These are phyloP conservation scores for Suhomyces terraborum DNA, from an alignment of 1,139 yeast species.

Conservation along the genomic window DNA sequence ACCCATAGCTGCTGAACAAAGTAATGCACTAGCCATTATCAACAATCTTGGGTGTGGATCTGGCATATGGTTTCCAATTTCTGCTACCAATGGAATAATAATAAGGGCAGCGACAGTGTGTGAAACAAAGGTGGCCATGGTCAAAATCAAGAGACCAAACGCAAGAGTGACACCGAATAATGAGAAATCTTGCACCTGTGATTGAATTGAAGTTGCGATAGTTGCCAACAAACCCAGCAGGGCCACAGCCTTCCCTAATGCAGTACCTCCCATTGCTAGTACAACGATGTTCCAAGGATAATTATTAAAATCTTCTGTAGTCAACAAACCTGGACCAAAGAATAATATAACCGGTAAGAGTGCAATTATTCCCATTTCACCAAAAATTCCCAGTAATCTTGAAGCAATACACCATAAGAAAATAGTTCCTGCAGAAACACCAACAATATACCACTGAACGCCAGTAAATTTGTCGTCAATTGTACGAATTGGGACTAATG, in stretches of 20 bases:
- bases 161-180: conserved; percentile 63
- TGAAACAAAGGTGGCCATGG: conserved; percentile 72
- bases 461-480: conserved; percentile 60
- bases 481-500: conserved; percentile 54
- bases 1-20: conserved; percentile 79
- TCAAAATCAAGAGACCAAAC: conserved; percentile 65
- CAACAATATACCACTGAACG: conserved; percentile 65
- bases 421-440: conserved; percentile 56
- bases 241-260: conserved; percentile 72
- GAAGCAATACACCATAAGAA: conserved; percentile 72
- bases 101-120: conserved; percentile 80
- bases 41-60: conserved; percentile 60
- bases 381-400: conserved; percentile 55
- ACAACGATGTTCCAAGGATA: conserved; percentile 79
- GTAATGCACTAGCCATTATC: conserved; percentile 65
- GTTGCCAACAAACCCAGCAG: conserved; percentile 68
- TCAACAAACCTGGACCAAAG: conserved; percentile 68
- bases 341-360: conserved; percentile 65
- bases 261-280: conserved; percentile 79
- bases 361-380: conserved; percentile 73
- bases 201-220: conserved; percentile 59
- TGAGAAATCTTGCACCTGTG: conserved; percentile 55
- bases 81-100: conserved; percentile 67
- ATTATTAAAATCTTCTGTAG: conserved; percentile 66
- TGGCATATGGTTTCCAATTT: conserved; percentile 60